Evolutionary conservation across 2,329 filamentous ascomycete genomes (phyloP).

Genomic region (Podosphaera xanthii): DNA sequence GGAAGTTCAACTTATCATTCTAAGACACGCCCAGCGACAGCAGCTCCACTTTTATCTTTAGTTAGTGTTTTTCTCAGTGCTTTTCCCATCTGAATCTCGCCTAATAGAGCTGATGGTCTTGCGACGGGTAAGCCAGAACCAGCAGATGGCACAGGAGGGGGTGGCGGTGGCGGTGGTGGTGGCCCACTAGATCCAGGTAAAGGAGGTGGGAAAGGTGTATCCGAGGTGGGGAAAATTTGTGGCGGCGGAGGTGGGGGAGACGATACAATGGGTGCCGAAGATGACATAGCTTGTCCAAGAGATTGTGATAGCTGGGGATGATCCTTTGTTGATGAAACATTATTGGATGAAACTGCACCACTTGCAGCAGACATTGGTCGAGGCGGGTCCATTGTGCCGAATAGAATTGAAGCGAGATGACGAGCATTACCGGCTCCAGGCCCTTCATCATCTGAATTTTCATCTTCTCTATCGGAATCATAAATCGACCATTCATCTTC

Average conservation of each 20-base stretch:
- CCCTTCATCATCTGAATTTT: conserved; percentile 52
- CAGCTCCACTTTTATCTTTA: conserved; percentile 56
- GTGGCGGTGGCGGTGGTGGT: conserved; percentile 19
- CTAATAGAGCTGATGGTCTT: conserved; percentile 42
- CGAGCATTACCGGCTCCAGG: conserved; percentile 68
- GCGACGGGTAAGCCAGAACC: conserved; percentile 19
- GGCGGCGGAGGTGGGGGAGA: conserved; percentile 17
- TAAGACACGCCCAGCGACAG: conserved; percentile 54
- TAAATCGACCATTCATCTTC: conserved; percentile 66
- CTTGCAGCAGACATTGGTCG: conserved; percentile 68
- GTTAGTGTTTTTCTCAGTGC: conserved; percentile 71
- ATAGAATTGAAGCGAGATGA: conserved; percentile 80
- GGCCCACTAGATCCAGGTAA: conserved; percentile 13
- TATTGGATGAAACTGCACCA: conserved; percentile 26
- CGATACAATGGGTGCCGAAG: conserved; percentile 14
- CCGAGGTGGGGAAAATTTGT: conserved; percentile 6
- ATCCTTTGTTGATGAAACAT: conserved; percentile 16
- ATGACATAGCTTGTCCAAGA: conserved; percentile 8
- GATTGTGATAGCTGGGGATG: background rate
- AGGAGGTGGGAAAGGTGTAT: conserved; percentile 17
- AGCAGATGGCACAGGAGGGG: conserved; percentile 9
- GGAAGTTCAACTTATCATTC: conserved; percentile 5
- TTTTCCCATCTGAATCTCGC: conserved; percentile 63
- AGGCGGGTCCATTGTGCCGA: conserved; percentile 90
- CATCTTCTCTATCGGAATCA: conserved; percentile 54